These are phyloP conservation scores for Saccharata proteae DNA, from an alignment of 2,329 filamentous ascomycete species.

Conservation along the genomic window DNA sequence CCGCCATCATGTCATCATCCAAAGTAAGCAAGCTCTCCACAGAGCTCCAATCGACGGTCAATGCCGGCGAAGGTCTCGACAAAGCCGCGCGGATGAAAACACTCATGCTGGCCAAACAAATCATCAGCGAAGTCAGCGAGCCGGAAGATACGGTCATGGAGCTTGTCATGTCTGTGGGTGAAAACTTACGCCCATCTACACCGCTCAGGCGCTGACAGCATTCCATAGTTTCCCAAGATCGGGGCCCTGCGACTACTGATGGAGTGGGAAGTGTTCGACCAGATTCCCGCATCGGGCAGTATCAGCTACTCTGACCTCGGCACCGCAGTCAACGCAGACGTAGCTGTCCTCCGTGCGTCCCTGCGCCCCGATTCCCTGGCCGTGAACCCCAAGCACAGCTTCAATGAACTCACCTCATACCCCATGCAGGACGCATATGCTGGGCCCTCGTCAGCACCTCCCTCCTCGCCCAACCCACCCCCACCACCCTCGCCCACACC, in stretches of 20 bases:
- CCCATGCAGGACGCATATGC: not conserved
- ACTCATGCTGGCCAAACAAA: conserved; percentile 1
- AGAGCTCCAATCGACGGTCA: too few relatives aligned
- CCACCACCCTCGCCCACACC: too few relatives aligned
- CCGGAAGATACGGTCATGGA: not conserved
- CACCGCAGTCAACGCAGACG: conserved; percentile 3
- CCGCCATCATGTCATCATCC: too few relatives aligned
- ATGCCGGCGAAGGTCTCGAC: too few relatives aligned
- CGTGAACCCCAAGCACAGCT: too few relatives aligned
- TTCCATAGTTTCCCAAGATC: conserved; percentile 7
- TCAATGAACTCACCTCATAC: too few relatives aligned
- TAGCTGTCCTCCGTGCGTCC: conserved; percentile 2
- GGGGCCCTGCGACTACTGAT: conserved; percentile 3
- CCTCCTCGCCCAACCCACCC: too few relatives aligned
- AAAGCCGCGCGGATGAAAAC: conserved; percentile 5
- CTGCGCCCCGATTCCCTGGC: too few relatives aligned
- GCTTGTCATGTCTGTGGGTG: not conserved
- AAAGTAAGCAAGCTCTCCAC: too few relatives aligned
- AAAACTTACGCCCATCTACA: too few relatives aligned
- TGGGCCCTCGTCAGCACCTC: not conserved
- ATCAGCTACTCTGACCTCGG: conserved; percentile 7
- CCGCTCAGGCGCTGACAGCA: too few relatives aligned
- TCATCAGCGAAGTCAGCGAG: conserved; percentile 6
- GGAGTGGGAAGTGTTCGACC: conserved; percentile 6
- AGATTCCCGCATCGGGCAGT: conserved; percentile 1